Base-by-base conservation (phyloP, 805 yeast species). In the Priceomyces haplophilus region DNA sequence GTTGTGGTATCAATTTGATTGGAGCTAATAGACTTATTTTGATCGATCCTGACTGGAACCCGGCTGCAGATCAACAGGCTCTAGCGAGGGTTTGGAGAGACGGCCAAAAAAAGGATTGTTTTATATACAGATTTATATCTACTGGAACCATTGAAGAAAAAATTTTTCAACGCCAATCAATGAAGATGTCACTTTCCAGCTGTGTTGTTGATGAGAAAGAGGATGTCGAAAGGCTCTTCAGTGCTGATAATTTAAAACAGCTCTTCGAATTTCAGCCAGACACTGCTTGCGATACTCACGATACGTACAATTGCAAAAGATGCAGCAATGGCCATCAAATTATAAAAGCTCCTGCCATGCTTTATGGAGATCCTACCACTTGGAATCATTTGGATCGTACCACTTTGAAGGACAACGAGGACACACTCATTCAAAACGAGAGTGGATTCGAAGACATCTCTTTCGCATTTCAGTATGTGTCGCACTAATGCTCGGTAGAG, bases 11-110 rank as follows among this genome's bases (percentile, higher is more conserved):
- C 55, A 93, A 93, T 61, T 75, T 93, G 54, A 91, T 93, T 55
- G 99, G 99, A 10, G 99, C 98, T 2, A 93, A 93, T 52, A 75
- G 99, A 48, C 70, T 93, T 48, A 79, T 93, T 16, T 68, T 93
- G 37, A 72, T 93, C 58, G 99, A 93, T 59, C 83, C 83, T 0
- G 99, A 93, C 61, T 93, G 99, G 99, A 91, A 91, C 56, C 99
- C 99, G 0, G 98, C 99, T 0, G 84, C 96, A 1, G 99, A 91
- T 59, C 98, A 93, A 61, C 99, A 91, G 65, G 98, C 98, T 0
- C 72, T 93, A 48, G 98, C 98, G 0, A 78, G 99, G 62, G 96
- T 93, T 4, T 93, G 98, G 98, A 82, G 99, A 73, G 99, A 93
- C 66, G 99, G 99, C 0, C 99, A 91, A 59, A 91, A 87, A 73